These are phyloP conservation scores for Trichophyton rubrum DNA, from an alignment of 2,329 filamentous ascomycete genomes.

Conservation along the genomic window DNA sequence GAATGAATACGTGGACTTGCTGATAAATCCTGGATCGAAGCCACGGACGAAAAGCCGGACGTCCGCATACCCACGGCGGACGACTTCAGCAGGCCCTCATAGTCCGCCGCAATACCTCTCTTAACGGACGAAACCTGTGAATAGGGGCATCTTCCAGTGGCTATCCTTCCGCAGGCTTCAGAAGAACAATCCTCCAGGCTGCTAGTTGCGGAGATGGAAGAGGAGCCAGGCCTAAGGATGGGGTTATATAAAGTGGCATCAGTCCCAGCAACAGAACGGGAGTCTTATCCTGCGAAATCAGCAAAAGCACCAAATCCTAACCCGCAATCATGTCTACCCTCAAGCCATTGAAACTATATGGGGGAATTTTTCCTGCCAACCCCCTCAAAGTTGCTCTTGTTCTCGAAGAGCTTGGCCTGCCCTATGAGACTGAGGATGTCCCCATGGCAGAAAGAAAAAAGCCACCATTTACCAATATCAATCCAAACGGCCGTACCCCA, in stretches of 20 bases:
- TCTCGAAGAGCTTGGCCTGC: conserved; percentile 11
- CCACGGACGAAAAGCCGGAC: neutral
- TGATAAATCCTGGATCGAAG: neutral
- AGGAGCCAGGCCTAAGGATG: neutral
- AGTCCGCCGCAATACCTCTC: neutral
- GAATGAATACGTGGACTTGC: neutral
- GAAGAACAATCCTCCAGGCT: neutral
- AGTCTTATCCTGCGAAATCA: neutral
- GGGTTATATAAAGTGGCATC: neutral
- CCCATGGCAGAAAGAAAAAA: conserved; percentile 5
- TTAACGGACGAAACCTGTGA: neutral
- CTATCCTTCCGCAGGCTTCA: neutral
- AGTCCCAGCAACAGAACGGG: neutral
- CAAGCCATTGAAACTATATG: conserved; percentile 16
- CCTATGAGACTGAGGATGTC: conserved; percentile 7
- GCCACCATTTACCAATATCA: conserved; percentile 17
- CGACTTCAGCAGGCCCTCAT: no score
- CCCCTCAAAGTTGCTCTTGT: conserved; percentile 17
- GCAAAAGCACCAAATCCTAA: neutral
- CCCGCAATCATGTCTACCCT: conserved; percentile 3
- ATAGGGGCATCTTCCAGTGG: neutral
- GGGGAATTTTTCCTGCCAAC: conserved; percentile 9
- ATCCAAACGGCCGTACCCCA: conserved; percentile 23
- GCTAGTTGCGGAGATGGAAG: neutral
- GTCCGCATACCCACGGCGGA: no score